Evolutionary conservation across 164 flowering plant species (phyloP).

Genomic region (Saururus chinensis): DNA sequence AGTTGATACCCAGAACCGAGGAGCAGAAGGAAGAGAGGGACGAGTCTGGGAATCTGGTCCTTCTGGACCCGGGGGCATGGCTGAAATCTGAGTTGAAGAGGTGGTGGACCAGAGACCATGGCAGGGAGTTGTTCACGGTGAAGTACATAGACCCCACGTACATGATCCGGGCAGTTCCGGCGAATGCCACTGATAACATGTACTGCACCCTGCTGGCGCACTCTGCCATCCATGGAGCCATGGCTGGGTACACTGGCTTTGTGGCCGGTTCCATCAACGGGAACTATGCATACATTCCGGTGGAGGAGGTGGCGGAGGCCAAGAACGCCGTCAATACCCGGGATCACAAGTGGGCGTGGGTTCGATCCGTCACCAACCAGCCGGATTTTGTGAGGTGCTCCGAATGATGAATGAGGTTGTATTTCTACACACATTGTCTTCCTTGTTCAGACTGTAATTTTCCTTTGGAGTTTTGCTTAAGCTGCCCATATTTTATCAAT

Average conservation of each 20-base stretch:
- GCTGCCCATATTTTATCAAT: too few species aligned
- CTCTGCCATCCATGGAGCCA: conserved; percentile 75
- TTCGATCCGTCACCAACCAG: conserved; percentile 71
- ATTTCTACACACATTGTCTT: neutral
- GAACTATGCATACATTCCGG: conserved; percentile 63
- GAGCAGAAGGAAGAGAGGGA: conserved; percentile 48
- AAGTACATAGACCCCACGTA: conserved; percentile 87
- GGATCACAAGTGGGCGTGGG: conserved; percentile 96
- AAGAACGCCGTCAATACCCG: conserved; percentile 44
- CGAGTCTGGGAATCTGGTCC: conserved; percentile 69
- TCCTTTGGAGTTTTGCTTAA: neutral
- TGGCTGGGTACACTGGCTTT: conserved; percentile 87
- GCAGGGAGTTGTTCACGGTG: conserved; percentile 50
- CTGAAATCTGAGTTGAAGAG: conserved; percentile 62
- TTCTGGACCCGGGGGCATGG: conserved; percentile 82
- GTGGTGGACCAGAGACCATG: conserved; percentile 73
- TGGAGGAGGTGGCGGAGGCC: conserved; percentile 50
- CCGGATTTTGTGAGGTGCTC: conserved; percentile 54
- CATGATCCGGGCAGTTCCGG: conserved; percentile 80
- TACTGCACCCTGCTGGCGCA: conserved; percentile 80
- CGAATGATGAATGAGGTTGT: conserved; percentile 1
- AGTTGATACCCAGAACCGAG: conserved; percentile 48
- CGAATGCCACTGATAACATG: conserved; percentile 67
- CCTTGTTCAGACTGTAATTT: neutral
- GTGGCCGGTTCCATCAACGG: conserved; percentile 73